These are phyloP conservation scores for Gaertneriomyces sp. DNA, from an alignment of 192 early-diverging fungal genomes.

Conservation along the genomic window DNA sequence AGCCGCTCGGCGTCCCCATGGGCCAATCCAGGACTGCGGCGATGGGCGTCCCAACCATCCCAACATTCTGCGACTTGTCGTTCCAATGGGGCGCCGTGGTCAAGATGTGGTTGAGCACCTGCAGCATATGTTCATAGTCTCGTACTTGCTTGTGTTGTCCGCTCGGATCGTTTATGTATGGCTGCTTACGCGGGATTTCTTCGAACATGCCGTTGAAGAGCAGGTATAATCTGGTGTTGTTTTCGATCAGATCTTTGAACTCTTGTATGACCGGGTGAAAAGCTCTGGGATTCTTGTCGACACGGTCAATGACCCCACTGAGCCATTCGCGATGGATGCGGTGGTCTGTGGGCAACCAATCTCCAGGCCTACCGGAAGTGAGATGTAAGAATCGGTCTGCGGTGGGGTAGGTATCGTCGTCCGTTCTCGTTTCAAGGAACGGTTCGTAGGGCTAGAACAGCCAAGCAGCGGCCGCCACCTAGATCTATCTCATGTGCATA, in stretches of 20 bases:
- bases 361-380: background rate
- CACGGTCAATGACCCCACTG: background rate
- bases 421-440: background rate
- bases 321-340: conserved; percentile 24
- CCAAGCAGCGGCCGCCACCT: background rate
- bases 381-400: background rate
- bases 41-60: conserved; percentile 15
- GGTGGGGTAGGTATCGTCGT: background rate
- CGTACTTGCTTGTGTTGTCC: conserved; percentile 20
- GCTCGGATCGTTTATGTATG: conserved; percentile 13
- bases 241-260: conserved; percentile 14
- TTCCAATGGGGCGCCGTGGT: conserved; percentile 23
- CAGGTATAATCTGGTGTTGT: conserved; percentile 16
- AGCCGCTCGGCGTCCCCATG: conserved; percentile 21
- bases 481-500: background rate
- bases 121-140: conserved; percentile 19
- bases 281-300: conserved; percentile 15
- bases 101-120: conserved; percentile 25
- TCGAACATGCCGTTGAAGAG: conserved; percentile 23
- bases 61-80: conserved; percentile 11
- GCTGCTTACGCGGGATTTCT: conserved; percentile 16
- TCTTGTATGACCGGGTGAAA: conserved; percentile 17
- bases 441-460: background rate
- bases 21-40: conserved; percentile 21
- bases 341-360: conserved; percentile 23